Evolutionary conservation across 805 yeast genomes (phyloP), one percentile per base, ranked within the genome.

Genomic region (Starmerella potacharoeniae): DNA sequence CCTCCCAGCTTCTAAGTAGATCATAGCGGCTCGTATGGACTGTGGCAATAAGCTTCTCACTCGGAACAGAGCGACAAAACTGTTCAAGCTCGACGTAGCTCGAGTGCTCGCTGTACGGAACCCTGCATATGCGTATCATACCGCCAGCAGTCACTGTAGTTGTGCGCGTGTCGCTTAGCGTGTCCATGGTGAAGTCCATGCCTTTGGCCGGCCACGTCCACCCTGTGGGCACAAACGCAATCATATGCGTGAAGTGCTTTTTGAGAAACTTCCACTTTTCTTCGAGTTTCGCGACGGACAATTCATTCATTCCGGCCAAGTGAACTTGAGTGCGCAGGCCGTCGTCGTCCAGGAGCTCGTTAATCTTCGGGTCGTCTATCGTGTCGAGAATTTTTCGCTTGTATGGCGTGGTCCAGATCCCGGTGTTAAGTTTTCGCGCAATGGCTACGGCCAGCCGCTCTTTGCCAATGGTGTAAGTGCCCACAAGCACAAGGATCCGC

Each of bases 91-190:
- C 98, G 40, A 84, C 72, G 63, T 82, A 91, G 55, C 95, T 86
- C 10, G 96, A 87, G 70, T 93, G 98, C 65, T 93, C 98, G 64
- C 95, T 84, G 65, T 93, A 93, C 0, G 98, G 97, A 1, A 90
- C 78, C 10, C 77, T 68, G 61, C 83, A 82, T 0, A 80, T 72
- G 48, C 81, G 76, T 51, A 73, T 67, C 43, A 42, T 67, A 61
- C 60, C 72, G 53, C 54, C 67, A 49, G 57, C 69, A 44, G 59
- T 9, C 8, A 48, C 47, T 1, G 51, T 47, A 2, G 49, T 45
- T 9, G 51, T 53, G 55, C 51, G 49, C 5, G 59, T 56, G 37
- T 62, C 58, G 5, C 60, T 60, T 29, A 59, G 58, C 29, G 53
- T 58, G 9, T 49, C 50, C 41, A 34, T 56, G 22, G 55, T 17